A percentile compares a stretch with the other conserved stretches of the same genome.
Evolutionary conservation across 1,284 basidiomycete genomes (phyloP).

Genomic region (Thecaphora thlaspeos): DNA sequence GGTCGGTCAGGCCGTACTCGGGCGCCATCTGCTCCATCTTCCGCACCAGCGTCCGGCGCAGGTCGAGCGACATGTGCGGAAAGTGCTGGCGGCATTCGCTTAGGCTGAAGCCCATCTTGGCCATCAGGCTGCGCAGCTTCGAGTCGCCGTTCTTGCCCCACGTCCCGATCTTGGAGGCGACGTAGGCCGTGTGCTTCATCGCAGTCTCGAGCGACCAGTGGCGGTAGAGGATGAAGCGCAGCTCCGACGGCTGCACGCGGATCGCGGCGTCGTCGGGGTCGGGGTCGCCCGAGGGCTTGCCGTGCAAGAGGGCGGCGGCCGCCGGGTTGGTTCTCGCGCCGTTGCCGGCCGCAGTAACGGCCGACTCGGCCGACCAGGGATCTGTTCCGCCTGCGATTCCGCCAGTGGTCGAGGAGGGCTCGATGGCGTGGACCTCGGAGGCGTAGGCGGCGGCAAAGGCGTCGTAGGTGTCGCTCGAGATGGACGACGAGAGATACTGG

Average conservation of each 20-base stretch:
- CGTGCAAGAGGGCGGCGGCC: not conserved
- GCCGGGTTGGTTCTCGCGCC: not conserved
- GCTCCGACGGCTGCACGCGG: slow-evolving; percentile 42
- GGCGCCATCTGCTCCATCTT: slow-evolving; percentile 89
- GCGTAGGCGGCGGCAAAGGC: slow-evolving; percentile 43
- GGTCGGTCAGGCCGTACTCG: slow-evolving; percentile 92
- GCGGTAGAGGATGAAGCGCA: slow-evolving; percentile 84
- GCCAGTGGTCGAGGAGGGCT: slow-evolving; percentile 8
- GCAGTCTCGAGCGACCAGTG: slow-evolving; percentile 98
- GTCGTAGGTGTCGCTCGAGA: slow-evolving; percentile 84
- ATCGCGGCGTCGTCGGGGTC: slow-evolving; percentile 49
- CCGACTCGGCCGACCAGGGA: slow-evolving; percentile 26
- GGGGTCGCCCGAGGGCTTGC: slow-evolving; percentile 7
- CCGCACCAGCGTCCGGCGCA: slow-evolving; percentile 76
- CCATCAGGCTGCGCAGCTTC: slow-evolving; percentile 82
- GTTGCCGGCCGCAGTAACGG: slow-evolving; percentile 2
- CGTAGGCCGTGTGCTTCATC: slow-evolving; percentile 96
- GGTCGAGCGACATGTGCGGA: slow-evolving; percentile 91
- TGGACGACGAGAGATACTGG: slow-evolving; percentile 83
- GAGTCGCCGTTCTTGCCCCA: slow-evolving; percentile 93
- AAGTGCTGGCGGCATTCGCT: slow-evolving; percentile 90
- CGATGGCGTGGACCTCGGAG: slow-evolving; percentile 45
- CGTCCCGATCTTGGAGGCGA: slow-evolving; percentile 88
- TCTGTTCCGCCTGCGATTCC: not conserved
- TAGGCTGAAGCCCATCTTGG: slow-evolving; percentile 98